A percentile compares a stretch with the other conserved stretches of the same genome.
These are phyloP conservation scores for Melaleuca quinquenervia DNA, from an alignment of 345 rosid species.

Conservation along the genomic window DNA sequence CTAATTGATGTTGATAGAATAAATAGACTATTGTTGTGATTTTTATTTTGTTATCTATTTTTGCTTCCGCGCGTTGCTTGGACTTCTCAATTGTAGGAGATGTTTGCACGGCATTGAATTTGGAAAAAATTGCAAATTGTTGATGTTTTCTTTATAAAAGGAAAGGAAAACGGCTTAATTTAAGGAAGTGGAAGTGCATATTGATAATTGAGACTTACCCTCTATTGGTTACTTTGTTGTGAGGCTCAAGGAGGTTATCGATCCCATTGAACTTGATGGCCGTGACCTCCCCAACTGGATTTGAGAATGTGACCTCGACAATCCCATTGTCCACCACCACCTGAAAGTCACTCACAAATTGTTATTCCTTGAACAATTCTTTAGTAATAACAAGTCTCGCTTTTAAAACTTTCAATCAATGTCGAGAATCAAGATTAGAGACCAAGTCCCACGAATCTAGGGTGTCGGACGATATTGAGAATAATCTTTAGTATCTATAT, in stretches of 20 bases:
- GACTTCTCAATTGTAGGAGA: neutral
- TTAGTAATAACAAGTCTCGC: neutral
- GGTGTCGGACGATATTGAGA: neutral
- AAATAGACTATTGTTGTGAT: neutral
- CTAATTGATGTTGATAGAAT: neutral
- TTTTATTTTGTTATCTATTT: neutral
- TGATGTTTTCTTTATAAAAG: neutral
- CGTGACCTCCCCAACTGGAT: slow-evolving; percentile 13
- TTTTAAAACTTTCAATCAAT: neutral
- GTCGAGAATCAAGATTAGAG: neutral
- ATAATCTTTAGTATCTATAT: neutral
- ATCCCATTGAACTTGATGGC: slow-evolving; percentile 20
- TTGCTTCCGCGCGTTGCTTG: neutral
- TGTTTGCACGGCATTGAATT: neutral
- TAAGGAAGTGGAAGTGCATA: neutral
- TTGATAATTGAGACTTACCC: neutral
- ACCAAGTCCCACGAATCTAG: neutral
- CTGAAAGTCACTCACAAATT: neutral
- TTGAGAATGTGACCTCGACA: slow-evolving; percentile 17
- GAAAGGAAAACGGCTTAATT: neutral
- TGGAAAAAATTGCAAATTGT: neutral
- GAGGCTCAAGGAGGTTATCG: slow-evolving; percentile 16
- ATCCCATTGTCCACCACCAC: slow-evolving; percentile 24
- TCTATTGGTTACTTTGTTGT: neutral
- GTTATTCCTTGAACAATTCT: neutral